These are phyloP conservation scores for Tylopilus cervinicoccineus DNA, from an alignment of 768 basidiomycete species.

Conservation along the genomic window DNA sequence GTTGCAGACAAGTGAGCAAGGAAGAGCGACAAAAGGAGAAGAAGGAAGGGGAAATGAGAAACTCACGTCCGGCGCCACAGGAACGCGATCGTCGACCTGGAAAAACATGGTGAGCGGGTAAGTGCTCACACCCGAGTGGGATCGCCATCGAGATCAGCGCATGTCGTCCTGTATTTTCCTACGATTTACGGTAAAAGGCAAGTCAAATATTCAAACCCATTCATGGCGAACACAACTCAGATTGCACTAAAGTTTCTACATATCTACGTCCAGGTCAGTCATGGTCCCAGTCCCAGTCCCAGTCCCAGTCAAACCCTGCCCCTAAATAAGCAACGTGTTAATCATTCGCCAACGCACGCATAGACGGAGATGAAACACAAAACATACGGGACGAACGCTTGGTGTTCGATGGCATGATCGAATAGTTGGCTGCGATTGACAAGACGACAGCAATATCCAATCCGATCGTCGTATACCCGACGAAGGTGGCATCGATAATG, in stretches of 20 bases:
- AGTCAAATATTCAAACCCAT: not conserved
- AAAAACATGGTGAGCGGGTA: conserved; percentile 24
- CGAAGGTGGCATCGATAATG: conserved; percentile 42
- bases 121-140: conserved; percentile 13
- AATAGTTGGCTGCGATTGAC: conserved; percentile 40
- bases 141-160: not conserved
- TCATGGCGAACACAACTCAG: conserved; percentile 12
- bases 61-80: conserved; percentile 15
- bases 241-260: conserved; percentile 29
- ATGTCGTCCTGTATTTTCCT: not conserved
- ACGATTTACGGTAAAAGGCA: not conserved
- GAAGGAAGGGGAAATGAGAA: not conserved
- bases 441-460: conserved; percentile 43
- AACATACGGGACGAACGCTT: conserved; percentile 20
- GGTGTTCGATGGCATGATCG: conserved; percentile 22
- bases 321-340: not conserved
- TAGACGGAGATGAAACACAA: not conserved
- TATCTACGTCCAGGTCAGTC: not conserved
- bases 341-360: not conserved
- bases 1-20: not conserved
- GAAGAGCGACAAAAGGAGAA: no score
- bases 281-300: no score
- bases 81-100: conserved; percentile 22
- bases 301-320: not conserved
- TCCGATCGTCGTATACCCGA: conserved; percentile 50